A percentile compares a stretch with the other conserved stretches of the same genome.
phyloP scores from a whole-genome alignment of 257 asterid species.

The Hygrophila difformis region DNA sequence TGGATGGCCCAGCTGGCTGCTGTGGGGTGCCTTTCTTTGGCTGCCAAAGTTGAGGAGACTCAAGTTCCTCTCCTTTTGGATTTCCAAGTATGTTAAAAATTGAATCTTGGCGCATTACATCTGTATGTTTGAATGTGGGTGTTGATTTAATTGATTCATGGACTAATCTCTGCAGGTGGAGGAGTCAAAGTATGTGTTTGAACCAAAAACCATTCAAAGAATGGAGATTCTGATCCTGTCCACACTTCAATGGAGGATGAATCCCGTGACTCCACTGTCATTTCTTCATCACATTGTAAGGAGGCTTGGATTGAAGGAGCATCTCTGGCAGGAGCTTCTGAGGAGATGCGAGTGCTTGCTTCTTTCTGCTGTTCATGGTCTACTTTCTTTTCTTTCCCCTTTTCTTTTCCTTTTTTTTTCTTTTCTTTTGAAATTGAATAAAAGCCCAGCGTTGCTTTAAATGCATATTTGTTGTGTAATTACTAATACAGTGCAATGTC shows the following conservation, averaged over 20 bases:
- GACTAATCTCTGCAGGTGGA: conserved; percentile 34
- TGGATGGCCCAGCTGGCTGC: conserved; percentile 77
- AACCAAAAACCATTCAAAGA: conserved; percentile 50
- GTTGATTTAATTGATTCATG: background rate
- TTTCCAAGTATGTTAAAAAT: conserved; percentile 53
- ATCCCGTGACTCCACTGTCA: conserved; percentile 49
- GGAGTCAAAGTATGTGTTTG: conserved; percentile 39
- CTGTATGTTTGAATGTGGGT: background rate
- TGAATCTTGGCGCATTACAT: conserved; percentile 3
- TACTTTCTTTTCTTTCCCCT: background rate
- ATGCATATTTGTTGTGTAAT: too few relatives aligned
- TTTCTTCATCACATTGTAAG: conserved; percentile 41
- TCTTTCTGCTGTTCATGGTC: conserved; percentile 41
- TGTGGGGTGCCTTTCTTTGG: conserved; percentile 74
- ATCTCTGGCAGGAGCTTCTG: conserved; percentile 24
- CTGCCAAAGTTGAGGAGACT: conserved; percentile 80
- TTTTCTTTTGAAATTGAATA: too few relatives aligned
- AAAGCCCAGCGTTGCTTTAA: too few relatives aligned
- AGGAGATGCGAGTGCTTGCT: conserved; percentile 46
- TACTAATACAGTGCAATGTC: background rate
- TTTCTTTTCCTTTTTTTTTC: background rate
- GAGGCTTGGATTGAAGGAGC: conserved; percentile 23
- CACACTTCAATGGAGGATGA: conserved; percentile 58
- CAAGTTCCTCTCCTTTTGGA: conserved; percentile 65
- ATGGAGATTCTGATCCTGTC: conserved; percentile 65